Conservation (phyloP, 73 alveolate species). For the Diophrys appendiculata region DNA sequence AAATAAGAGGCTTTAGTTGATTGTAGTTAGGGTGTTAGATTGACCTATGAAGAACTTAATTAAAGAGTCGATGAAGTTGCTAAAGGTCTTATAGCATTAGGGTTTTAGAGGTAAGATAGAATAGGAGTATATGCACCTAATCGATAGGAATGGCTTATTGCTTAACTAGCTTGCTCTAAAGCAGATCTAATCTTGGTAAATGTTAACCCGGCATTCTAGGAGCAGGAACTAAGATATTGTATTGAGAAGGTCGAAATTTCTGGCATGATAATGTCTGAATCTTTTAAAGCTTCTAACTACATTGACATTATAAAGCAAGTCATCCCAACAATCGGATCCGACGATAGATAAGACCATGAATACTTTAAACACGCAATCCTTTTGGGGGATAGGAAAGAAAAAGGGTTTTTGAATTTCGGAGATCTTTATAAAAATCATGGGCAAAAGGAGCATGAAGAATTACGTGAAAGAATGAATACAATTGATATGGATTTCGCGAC, state of each 20-base stretch:
- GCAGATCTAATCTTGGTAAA: constrained; percentile 85
- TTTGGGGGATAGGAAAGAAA: constrained; percentile 52
- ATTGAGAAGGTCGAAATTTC: constrained; percentile 63
- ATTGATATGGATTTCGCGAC: constrained; percentile 67
- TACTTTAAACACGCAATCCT: constrained; percentile 43
- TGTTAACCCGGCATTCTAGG: constrained; percentile 86
- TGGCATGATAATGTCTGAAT: constrained; percentile 70
- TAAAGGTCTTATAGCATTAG: constrained; percentile 76
- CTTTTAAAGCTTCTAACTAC: constrained; percentile 67
- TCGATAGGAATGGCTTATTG: constrained; percentile 76
- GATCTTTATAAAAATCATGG: constrained; percentile 50
- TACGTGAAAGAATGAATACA: constrained; percentile 30
- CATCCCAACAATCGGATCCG: constrained; percentile 33
- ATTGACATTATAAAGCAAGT: constrained; percentile 60
- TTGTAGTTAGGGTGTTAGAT: neutral
- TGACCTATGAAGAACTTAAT: constrained; percentile 65
- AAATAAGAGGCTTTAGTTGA: constrained; percentile 3
- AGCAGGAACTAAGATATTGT: constrained; percentile 62
- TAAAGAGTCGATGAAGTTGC: constrained; percentile 70
- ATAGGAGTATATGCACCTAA: constrained; percentile 87
- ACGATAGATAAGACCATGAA: neutral
- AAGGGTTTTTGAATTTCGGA: constrained; percentile 62
- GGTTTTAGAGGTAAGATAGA: constrained; percentile 76
- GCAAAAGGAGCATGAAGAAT: constrained; percentile 28
- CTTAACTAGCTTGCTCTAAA: constrained; percentile 44